A percentile compares a stretch with the other conserved stretches of the same genome.
Evolutionary conservation across 345 rosid genomes (phyloP).

Genomic region (Eucalyptus microcorys): DNA sequence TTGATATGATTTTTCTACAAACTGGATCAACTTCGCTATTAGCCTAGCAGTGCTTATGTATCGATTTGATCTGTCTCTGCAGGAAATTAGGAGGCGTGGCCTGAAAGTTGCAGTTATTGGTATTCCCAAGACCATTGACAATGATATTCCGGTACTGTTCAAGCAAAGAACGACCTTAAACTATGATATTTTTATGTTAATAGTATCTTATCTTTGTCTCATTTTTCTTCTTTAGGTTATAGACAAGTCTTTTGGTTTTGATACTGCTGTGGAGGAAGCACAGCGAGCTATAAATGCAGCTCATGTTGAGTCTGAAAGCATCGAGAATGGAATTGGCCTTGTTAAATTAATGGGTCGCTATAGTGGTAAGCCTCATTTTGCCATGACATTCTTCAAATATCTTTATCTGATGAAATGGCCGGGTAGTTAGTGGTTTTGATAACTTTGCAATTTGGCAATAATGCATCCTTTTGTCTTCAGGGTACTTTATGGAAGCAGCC

Average conservation of each 20-base stretch:
- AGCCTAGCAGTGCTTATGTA: neutral
- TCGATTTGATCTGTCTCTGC: neutral
- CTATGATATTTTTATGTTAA: neutral
- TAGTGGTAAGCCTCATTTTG: conserved; percentile 23
- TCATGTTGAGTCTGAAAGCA: conserved; percentile 49
- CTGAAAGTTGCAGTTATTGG: conserved; percentile 40
- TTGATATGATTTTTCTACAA: neutral
- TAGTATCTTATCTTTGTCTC: neutral
- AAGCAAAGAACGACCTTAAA: neutral
- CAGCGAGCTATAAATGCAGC: conserved; percentile 61
- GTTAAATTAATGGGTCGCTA: conserved; percentile 60
- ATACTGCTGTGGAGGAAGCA: conserved; percentile 60
- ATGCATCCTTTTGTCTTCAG: neutral
- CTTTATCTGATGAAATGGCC: neutral
- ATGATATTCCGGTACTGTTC: conserved; percentile 26
- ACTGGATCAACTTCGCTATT: neutral
- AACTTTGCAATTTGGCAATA: neutral
- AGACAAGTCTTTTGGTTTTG: conserved; percentile 66
- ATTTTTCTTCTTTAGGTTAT: conserved; percentile 28
- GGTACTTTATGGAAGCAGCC: neutral
- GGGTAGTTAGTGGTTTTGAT: neutral
- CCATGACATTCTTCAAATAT: neutral
- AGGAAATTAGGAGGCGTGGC: conserved; percentile 30
- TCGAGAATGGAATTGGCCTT: conserved; percentile 51
- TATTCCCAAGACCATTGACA: conserved; percentile 37